phyloP scores from a whole-genome alignment of 2,329 filamentous ascomycete species.

The Ceratocystis ficicola region DNA sequence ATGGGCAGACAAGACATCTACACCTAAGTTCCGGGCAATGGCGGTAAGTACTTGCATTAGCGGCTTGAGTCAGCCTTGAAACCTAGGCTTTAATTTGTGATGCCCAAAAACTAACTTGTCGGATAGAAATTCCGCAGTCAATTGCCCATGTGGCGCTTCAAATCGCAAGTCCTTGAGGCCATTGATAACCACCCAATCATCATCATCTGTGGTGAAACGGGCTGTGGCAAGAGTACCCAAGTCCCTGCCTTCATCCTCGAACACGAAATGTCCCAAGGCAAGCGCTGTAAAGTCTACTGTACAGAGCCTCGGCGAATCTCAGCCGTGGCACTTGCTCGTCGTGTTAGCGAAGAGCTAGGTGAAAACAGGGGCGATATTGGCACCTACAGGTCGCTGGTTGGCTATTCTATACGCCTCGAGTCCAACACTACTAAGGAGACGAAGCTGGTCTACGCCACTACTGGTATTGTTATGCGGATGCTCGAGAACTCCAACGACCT shows the following conservation, averaged over 20 bases:
- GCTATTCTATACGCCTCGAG: slow-evolving; percentile 88
- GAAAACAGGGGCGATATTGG: slow-evolving; percentile 74
- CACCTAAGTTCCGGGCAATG: slow-evolving; percentile 64
- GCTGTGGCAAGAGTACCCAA: slow-evolving; percentile 94
- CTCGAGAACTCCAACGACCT: slow-evolving; percentile 79
- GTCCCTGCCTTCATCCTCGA: slow-evolving; percentile 91
- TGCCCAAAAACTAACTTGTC: slow-evolving; percentile 14
- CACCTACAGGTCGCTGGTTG: slow-evolving; percentile 70
- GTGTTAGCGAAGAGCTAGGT: slow-evolving; percentile 89
- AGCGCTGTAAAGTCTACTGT: slow-evolving; percentile 82
- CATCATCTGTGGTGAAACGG: slow-evolving; percentile 93
- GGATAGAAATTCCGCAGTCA: slow-evolving; percentile 52
- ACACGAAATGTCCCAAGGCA: slow-evolving; percentile 68
- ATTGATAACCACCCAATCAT: slow-evolving; percentile 73
- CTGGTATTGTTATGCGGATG: slow-evolving; percentile 95
- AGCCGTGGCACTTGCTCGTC: slow-evolving; percentile 80
- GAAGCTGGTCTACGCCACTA: slow-evolving; percentile 77
- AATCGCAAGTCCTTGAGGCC: slow-evolving; percentile 60
- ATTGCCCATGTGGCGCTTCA: slow-evolving; percentile 82
- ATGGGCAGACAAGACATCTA: slow-evolving; percentile 46
- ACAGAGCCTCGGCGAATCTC: slow-evolving; percentile 93
- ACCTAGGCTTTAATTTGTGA: too few relatives aligned
- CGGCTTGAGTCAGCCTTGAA: too few relatives aligned
- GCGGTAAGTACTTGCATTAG: slow-evolving; percentile 36
- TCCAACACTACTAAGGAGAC: slow-evolving; percentile 74